Evolutionary conservation across 106 monocot genomes (phyloP).

Genomic region (Xerophyta viscosa): DNA sequence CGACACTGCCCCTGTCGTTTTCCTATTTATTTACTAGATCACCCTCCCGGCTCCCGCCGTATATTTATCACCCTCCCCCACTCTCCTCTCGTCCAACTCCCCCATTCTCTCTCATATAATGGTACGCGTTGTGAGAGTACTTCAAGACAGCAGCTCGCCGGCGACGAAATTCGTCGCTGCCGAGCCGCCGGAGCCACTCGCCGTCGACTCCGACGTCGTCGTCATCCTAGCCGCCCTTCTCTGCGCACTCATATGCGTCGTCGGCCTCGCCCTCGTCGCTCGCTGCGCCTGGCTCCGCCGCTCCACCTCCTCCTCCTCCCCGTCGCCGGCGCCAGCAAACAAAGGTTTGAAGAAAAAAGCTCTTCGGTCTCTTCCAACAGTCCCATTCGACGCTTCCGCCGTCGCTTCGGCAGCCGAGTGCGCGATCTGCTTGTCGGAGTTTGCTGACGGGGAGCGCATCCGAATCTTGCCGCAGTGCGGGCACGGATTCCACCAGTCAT

Average conservation of each 20-base stretch:
- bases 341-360: conserved; percentile 40
- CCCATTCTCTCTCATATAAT: not conserved
- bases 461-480: conserved; percentile 58
- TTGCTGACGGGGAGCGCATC: conserved; percentile 51
- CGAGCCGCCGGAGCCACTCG: conserved; percentile 6
- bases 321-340: conserved; percentile 10
- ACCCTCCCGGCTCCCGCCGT: not conserved
- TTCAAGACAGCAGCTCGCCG: not conserved
- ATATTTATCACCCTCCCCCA: not conserved
- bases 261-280: conserved; percentile 49
- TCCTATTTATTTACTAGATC: not conserved
- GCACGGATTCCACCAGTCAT: conserved; percentile 49
- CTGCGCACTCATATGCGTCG: conserved; percentile 60
- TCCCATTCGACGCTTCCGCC: conserved; percentile 17
- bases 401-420: conserved; percentile 16
- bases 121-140: conserved; percentile 4
- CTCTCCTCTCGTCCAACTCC: not conserved
- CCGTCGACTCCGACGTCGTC: conserved; percentile 43
- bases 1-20: too few species aligned
- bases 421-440: conserved; percentile 62
- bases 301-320: conserved; percentile 1
- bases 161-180: not conserved
- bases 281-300: conserved; percentile 49
- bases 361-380: conserved; percentile 23
- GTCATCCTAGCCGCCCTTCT: conserved; percentile 60